A percentile compares a stretch with the other conserved stretches of the same genome.
These are phyloP conservation scores for Venturia oleaginea DNA, from an alignment of 2,329 filamentous ascomycete genomes.

Conservation along the genomic window DNA sequence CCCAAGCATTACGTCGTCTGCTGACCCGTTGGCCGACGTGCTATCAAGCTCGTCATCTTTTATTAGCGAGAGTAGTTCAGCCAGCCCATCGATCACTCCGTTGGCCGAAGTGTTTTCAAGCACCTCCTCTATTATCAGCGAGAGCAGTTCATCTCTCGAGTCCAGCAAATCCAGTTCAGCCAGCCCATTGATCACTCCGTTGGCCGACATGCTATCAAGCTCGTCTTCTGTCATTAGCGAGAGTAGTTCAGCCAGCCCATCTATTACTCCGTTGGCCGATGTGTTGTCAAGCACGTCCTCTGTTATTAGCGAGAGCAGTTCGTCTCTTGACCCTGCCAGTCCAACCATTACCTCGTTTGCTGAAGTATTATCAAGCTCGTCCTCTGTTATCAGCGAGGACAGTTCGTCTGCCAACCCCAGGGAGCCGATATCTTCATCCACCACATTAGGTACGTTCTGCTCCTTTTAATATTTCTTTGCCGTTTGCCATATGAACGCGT, in stretches of 20 bases:
- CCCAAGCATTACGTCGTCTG: not conserved
- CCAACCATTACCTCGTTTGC: not conserved
- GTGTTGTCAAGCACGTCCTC: not conserved
- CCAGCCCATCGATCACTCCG: no score
- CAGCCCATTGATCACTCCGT: not conserved
- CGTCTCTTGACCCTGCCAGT: not conserved
- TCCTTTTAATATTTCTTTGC: not conserved
- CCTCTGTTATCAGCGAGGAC: not conserved
- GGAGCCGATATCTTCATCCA: not conserved
- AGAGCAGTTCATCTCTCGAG: not conserved
- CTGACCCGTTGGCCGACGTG: not conserved
- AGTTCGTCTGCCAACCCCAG: not conserved
- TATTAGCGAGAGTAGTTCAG: not conserved
- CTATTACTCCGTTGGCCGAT: not conserved
- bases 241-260: not conserved
- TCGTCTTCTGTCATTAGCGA: not conserved
- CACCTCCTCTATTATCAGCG: not conserved
- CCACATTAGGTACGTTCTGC: not conserved
- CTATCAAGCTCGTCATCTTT: not conserved
- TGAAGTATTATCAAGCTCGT: not conserved
- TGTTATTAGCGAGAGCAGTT: not conserved
- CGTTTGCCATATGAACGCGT: not conserved
- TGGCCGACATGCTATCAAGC: not conserved
- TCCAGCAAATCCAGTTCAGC: not conserved
- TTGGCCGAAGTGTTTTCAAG: not conserved